A percentile compares a stretch with the other conserved stretches of the same genome.
Conservation (phyloP, 306 rosid genomes). For the Biancaea sappan region DNA sequence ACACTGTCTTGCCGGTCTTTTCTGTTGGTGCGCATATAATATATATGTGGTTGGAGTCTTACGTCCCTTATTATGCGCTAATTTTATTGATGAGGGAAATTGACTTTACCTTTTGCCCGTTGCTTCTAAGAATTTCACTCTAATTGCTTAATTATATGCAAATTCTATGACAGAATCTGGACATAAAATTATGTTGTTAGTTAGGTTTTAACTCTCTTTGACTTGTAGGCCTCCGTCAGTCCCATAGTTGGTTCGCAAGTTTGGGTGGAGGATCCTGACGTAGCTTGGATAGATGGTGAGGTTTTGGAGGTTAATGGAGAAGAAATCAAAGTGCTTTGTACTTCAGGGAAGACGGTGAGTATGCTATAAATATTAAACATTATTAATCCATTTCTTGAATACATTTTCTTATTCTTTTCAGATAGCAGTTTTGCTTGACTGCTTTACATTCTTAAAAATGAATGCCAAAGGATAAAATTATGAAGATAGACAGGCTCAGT, state of each 20-base stretch:
- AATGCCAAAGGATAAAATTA: background rate
- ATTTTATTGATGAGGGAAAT: background rate
- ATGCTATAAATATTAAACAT: conserved; percentile 18
- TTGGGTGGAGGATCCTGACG: conserved; percentile 81
- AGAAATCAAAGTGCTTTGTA: conserved; percentile 61
- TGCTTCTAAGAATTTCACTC: conserved; percentile 3
- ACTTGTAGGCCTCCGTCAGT: conserved; percentile 60
- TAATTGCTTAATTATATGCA: background rate
- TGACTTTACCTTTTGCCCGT: background rate
- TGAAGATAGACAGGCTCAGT: background rate
- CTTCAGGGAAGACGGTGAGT: conserved; percentile 75
- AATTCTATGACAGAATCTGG: conserved; percentile 3
- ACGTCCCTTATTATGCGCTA: background rate
- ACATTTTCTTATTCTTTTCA: conserved; percentile 18
- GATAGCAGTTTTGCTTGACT: background rate
- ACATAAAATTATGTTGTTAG: background rate
- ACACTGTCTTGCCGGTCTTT: background rate
- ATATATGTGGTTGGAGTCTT: background rate
- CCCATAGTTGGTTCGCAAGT: conserved; percentile 64
- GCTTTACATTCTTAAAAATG: background rate
- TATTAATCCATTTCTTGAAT: conserved; percentile 4
- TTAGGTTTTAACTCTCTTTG: conserved; percentile 28
- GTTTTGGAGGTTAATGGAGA: conserved; percentile 63
- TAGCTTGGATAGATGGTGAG: conserved; percentile 85
- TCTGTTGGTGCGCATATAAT: no score